Evolutionary conservation across 345 rosid species (phyloP), one percentile per base, ranked within the genome.

Genomic region (Diplotaxis tenuifolia): DNA sequence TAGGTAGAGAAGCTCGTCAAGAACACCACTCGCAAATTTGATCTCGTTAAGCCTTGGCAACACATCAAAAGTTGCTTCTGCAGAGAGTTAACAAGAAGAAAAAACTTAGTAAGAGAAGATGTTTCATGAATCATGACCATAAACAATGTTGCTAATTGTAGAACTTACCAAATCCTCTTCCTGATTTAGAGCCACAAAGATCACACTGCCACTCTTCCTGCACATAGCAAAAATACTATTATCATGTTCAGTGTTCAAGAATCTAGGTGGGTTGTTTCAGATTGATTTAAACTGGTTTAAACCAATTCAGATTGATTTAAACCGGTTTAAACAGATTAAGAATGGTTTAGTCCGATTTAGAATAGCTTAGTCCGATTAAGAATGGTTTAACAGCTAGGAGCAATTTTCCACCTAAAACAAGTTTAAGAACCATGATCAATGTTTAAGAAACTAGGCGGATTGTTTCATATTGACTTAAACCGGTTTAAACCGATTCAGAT

Each of bases 131-230:
- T 58, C 14, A 15, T 18, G 20, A 47, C 34, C 18, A 62, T 20
- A 20, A 40, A 38, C 68, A 47, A 18, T 77, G 54, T 34, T 62
- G 54, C 21, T 8, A 40, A 42, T 31, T 40, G 4, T 65, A 6
- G 50, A 71, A 65, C 92, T 87, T 87, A 95, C 99, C 99, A 81
- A 95, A 95, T 59, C 99, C 99, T 84, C 91, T 92, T 76, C 99
- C 99, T 59, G 97, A 92, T 78, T 90, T 92, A 40, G 90, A 87
- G 15, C 87, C 86, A 75, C 97, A 95, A 61, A 95, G 86, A 60
- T 95, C 96, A 73, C 99, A 95, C 67, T 95, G 97, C 99, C 99
- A 92, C 22, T 83, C 92, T 82, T 95, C 99, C 97, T 95, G 84
- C 65, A 81, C 80, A 67, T 0, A 60, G 23, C 40, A 52, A 2